These are phyloP conservation scores for Cercospora sesami DNA, from an alignment of 2,329 filamentous ascomycete species.

Conservation along the genomic window DNA sequence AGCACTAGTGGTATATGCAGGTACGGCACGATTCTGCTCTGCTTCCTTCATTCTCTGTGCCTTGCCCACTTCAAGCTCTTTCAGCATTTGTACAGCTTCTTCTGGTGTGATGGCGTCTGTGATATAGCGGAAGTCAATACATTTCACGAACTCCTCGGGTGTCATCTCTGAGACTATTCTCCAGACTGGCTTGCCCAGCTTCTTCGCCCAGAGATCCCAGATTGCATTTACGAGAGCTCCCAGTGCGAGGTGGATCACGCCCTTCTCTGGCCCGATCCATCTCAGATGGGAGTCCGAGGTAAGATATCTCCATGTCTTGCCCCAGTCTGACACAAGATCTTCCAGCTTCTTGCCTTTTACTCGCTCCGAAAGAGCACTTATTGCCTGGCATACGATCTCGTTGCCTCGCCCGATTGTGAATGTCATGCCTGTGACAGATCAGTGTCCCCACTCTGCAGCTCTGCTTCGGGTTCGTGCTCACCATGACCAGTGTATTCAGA, in stretches of 20 bases:
- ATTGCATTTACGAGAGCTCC: slow-evolving; percentile 83
- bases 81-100: slow-evolving; percentile 73
- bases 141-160: slow-evolving; percentile 79
- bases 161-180: slow-evolving; percentile 85
- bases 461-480: neutral
- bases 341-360: slow-evolving; percentile 74
- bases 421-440: slow-evolving; percentile 60
- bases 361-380: slow-evolving; percentile 73
- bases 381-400: slow-evolving; percentile 86
- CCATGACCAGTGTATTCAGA: slow-evolving; percentile 68
- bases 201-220: slow-evolving; percentile 95
- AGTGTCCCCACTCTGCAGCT: neutral
- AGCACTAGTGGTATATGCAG: slow-evolving; percentile 85
- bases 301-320: slow-evolving; percentile 86
- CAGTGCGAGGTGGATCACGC: slow-evolving; percentile 87
- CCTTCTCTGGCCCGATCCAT: slow-evolving; percentile 93
- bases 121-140: slow-evolving; percentile 94
- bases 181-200: slow-evolving; percentile 84
- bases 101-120: slow-evolving; percentile 87
- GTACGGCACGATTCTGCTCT: slow-evolving; percentile 71
- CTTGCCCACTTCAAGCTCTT: slow-evolving; percentile 67
- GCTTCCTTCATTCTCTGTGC: slow-evolving; percentile 71
- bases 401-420: slow-evolving; percentile 89
- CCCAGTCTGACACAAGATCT: slow-evolving; percentile 77
- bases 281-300: slow-evolving; percentile 86